Evolutionary conservation across 371 early-diverging fungal species (phyloP), one percentile per base, ranked within the genome.

Genomic region (Rhizopus arrhizus): DNA sequence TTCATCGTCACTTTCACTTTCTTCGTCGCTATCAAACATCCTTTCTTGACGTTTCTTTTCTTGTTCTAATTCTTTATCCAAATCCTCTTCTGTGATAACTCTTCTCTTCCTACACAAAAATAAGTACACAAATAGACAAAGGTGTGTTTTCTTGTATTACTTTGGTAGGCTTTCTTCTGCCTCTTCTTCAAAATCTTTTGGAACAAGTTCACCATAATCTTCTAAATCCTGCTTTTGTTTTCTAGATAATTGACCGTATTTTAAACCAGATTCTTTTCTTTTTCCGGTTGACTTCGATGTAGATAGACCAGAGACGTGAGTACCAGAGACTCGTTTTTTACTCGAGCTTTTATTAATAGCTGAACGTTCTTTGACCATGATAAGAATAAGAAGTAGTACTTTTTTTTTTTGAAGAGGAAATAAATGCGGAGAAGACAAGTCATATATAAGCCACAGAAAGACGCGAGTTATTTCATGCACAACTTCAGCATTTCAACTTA

Each of bases 141-240:
- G 4, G 3, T 6, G 29, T 3, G 29, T 3, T 36, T 3, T 11
- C 8, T 28, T 58, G 28, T 15, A 22, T 46, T 62, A 56, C 61
- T 62, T 69, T 69, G 42, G 52, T 33, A 9, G 34, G 41, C 8
- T 48, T 22, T 61, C 70, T 38, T 61, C 71, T 40, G 64, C 65
- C 28, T 72, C 69, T 12, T 72, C 67, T 16, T 58, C 83, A 40
- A 83, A 82, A 16, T 82, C 83, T 31, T 76, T 74, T 5, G 89
- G 89, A n/a, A 85, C 86, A 12, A 88, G 74, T 61, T 88, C 84
- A 54, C 89, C 89, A 61, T 88, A 88, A 42, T 88, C 89, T 45
- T 86, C 83, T 53, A 88, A 74, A 67, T 82, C 83, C 49, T 82
- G 80, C 29, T 78, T 75, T 60, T 80, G 78, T 59, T 76, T 74